Base-by-base conservation (phyloP, 331 rosid species). In the Erythrophleum ivorense region DNA sequence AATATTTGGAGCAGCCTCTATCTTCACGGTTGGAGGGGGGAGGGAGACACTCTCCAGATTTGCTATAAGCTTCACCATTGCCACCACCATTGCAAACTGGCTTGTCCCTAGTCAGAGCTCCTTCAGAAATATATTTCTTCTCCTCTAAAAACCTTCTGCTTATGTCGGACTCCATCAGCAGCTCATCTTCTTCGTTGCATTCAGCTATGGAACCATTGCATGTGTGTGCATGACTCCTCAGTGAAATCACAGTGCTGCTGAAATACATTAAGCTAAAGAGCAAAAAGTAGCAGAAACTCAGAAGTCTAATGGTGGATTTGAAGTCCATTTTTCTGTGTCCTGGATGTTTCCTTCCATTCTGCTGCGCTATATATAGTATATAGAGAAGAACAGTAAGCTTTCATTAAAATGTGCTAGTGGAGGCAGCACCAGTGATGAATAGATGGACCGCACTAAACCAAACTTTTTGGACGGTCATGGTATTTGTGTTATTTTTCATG, bases 191-290 rank as follows among this genome's bases (percentile, higher is more conserved):
- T 67, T 70, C 48, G 19, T 72, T 85, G 82, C 95, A 90, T 81
- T 90, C 97, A 8, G 90, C 95, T 75, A 95, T 89, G n/a, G 97
- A 88, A 19, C 91, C 90, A 10, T 93, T 91, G 90, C 97, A 91
- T 19, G 19, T 63, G 73, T 78, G 31, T 16, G 55, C 12, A 9
- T 18, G 18, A 41, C 52, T 41, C 67, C 34, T n/a, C 67, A 21
- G 24, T 68, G 89, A 58, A n/a, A 48, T 2, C 76, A 81, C 76
- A 0, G 66, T 69, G 76, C 80, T 53, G 82, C 80, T 31, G 49
- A 85, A 62, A 38, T 21, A 66, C 78, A 84, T 55, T 53, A 84
- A 88, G 79, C 76, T 45, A 6, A 89, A 79, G 55, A 87, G 41
- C 60, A 89, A n/a, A 0, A 89, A 46, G 78, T 31, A 82, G 84